Conservation (phyloP, 148 eudicot genomes). For the Drosera capensis region DNA sequence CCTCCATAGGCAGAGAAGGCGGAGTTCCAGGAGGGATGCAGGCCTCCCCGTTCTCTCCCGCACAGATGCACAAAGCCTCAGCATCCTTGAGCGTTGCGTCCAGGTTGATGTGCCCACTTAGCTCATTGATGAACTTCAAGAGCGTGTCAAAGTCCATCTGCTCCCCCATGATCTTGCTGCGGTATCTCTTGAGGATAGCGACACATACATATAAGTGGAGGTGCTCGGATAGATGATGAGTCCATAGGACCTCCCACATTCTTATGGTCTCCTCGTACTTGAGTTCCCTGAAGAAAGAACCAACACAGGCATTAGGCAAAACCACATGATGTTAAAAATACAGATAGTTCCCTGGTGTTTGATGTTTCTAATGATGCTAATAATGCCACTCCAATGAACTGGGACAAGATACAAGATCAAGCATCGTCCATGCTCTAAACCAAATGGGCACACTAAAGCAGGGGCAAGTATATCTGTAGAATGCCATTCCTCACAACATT, state of each 20-base stretch:
- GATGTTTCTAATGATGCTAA: too few species aligned
- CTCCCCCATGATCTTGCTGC: constrained; percentile 75
- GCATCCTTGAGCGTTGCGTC: constrained; percentile 58
- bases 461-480: too few species aligned
- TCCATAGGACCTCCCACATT: constrained; percentile 90
- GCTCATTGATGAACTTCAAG: constrained; percentile 75
- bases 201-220: constrained; percentile 73
- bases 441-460: too few species aligned
- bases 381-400: too few species aligned
- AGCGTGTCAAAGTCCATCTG: constrained; percentile 94
- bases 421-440: too few species aligned
- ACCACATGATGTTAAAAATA: too few species aligned
- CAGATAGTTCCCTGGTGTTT: too few species aligned
- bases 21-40: constrained; percentile 95
- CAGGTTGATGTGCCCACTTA: constrained; percentile 72
- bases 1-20: constrained; percentile 56
- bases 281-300: constrained; percentile 48
- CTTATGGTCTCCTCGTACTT: constrained; percentile 55
- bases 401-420: too few species aligned
- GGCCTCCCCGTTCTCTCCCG: constrained; percentile 90
- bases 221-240: constrained; percentile 73
- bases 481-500: too few species aligned
- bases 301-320: not conserved
- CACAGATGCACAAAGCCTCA: constrained; percentile 80
- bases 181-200: constrained; percentile 62